Evolutionary conservation across 495 filamentous ascomycete genomes (phyloP).

Genomic region (Aspergillus avenaceus): DNA sequence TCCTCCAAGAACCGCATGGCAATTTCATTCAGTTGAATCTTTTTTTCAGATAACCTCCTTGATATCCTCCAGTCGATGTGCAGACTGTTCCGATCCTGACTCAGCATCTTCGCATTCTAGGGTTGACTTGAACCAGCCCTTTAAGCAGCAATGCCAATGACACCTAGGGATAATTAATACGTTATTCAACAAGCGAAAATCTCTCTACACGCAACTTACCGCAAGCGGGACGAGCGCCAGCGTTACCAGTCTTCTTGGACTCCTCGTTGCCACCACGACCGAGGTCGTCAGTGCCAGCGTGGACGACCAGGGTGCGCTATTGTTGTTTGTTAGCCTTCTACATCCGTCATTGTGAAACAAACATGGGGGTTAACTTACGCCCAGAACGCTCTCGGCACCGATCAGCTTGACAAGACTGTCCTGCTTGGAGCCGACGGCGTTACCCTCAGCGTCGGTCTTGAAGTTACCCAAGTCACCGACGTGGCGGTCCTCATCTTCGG

Average conservation of each 20-base stretch:
- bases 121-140: slow-evolving; percentile 15
- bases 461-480: slow-evolving; percentile 97
- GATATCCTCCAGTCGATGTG: not conserved
- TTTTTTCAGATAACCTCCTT: not conserved
- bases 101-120: slow-evolving; percentile 8
- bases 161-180: slow-evolving; percentile 44
- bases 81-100: slow-evolving; percentile 8
- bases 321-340: slow-evolving; percentile 6
- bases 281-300: slow-evolving; percentile 92
- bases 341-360: not conserved
- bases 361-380: slow-evolving; percentile 54
- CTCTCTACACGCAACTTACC: slow-evolving; percentile 48
- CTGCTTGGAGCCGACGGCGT: slow-evolving; percentile 67
- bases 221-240: slow-evolving; percentile 87
- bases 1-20: not conserved
- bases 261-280: slow-evolving; percentile 85
- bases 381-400: slow-evolving; percentile 90
- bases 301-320: slow-evolving; percentile 90
- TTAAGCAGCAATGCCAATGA: slow-evolving; percentile 79
- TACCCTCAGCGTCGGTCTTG: slow-evolving; percentile 87
- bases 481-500: slow-evolving; percentile 75
- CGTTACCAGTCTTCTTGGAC: slow-evolving; percentile 97
- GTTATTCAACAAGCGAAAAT: not conserved
- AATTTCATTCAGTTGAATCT: slow-evolving; percentile 1
- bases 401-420: slow-evolving; percentile 91